Evolutionary conservation across 176 grass and related monocot genomes (phyloP), one percentile per base, ranked within the genome.

Genomic region (Cymbopogon citratus): DNA sequence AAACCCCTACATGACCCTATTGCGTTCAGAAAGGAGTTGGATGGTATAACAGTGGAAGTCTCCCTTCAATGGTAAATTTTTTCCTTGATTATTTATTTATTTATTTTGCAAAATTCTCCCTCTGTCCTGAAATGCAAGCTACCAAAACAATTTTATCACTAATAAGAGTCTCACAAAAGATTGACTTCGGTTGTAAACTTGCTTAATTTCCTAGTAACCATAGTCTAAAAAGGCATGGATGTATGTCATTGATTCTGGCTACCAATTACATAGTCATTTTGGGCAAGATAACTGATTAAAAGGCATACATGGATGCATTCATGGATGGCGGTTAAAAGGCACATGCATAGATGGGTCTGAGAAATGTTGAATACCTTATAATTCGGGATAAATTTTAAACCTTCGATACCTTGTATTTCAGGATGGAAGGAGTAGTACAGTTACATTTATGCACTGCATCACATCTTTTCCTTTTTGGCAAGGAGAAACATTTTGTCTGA

Each of bases 51-150:
- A 18, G 90, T 98, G 38, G 92, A 98, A 78, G 90, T 93, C 66
- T 94, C 96, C 33, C 90, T 98, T 86, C 96, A 98, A 79, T 98
- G 96, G 96, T 98, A 98, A 86, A 78, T 26, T 78, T 10, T 73
- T 67, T 78, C 45, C 25, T 29, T 61, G 57, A 15, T 7, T 43
- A 13, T 7, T 73, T n/a, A n/a, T n/a, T n/a, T n/a, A n/a, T n/a
- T n/a, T n/a, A n/a, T 31, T 49, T 33, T 33, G 19, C 9, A 72
- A 63, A 35, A 45, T 41, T 10, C 56, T 12, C 56, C 19, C 54
- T 59, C n/a, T 0, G 9, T 59, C n/a, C 54, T 59, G 19, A 57
- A 56, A 59, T 59, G 24, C 21, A 59, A 24, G 54, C n/a, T 10
- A 56, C 1, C 9, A 8, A 23, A 59, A 23, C 54, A 59, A 24